Base-by-base conservation (phyloP, 371 early-diverging fungal species). In the Mucor saturninus region DNA sequence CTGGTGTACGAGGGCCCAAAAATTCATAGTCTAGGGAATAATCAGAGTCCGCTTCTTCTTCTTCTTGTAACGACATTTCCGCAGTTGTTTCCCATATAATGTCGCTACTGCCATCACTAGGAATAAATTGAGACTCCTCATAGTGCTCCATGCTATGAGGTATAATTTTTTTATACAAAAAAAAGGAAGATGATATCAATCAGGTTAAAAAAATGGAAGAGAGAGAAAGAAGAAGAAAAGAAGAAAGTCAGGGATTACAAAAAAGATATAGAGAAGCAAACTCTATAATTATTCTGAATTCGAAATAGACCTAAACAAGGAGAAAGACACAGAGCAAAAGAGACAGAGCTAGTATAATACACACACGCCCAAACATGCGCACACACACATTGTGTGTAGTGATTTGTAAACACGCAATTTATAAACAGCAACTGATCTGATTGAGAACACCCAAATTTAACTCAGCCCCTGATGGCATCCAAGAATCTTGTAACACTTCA, bases 21-120 rank as follows among this genome's bases (percentile, higher is more conserved):
- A 73, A 81, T 42, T 81, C 81, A 43, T 81, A 81, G 35, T 81
- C 81, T 6, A 81, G 56, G 5, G 78, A 77, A 65, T 73, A 81
- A 53, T 77, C 76, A 10, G 81, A 81, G 35, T 68, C 70, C 6
- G 45, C 54, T 31, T 61, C 75, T 50, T 66, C 62, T 11, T 68
- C 68, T 21, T 61, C 59, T 11, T 52, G 10, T 30, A 31, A 28
- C 30, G 42, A 43, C 30, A n/a, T n/a, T 56, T 43, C 29, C 9
- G 15, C 59, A 37, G 59, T 63, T 37, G 32, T 35, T 52, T 45
- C 14, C n/a, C 35, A 35, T 35, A 57, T 14, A 31, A 39, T 40
- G 45, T 69, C 70, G 48, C 58, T 54, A 42, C 58, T 35, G 54
- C 43, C 6, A 50, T 50, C 11, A 50, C 50, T 50, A 50, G 50